These are phyloP conservation scores for Penicillium sclerotiorum DNA, from an alignment of 2,329 filamentous ascomycete genomes.

Conservation along the genomic window DNA sequence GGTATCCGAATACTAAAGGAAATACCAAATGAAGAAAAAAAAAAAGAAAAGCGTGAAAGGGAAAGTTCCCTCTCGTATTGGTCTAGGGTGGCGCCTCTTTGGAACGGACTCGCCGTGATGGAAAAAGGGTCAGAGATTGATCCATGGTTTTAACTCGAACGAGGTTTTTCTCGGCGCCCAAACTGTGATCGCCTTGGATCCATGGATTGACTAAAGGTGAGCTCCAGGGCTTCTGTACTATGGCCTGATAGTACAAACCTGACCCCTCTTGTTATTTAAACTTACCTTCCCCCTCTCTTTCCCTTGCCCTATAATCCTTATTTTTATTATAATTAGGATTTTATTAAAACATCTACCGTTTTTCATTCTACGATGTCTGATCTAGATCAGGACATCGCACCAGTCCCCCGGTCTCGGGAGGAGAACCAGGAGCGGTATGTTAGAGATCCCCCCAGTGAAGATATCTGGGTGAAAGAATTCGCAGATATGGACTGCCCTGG, in stretches of 20 bases:
- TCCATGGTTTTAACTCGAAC: slow-evolving; percentile 16
- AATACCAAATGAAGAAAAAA: neutral
- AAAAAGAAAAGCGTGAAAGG: neutral
- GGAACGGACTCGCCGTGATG: slow-evolving; percentile 19
- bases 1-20: neutral
- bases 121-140: neutral
- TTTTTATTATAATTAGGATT: too few species aligned
- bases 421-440: slow-evolving; percentile 51
- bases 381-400: slow-evolving; percentile 34
- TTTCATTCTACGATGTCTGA: slow-evolving; percentile 25
- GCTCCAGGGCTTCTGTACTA: too few species aligned
- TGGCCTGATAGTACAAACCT: too few species aligned
- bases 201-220: too few species aligned
- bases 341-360: too few species aligned
- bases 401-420: slow-evolving; percentile 42
- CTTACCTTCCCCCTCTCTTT: neutral
- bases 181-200: slow-evolving; percentile 24
- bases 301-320: neutral
- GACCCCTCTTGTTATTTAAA: slow-evolving; percentile 16
- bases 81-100: slow-evolving; percentile 14
- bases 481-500: too few species aligned
- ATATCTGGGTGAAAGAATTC: too few species aligned
- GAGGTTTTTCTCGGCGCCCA: slow-evolving; percentile 23
- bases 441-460: neutral
- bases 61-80: slow-evolving; percentile 6